These are phyloP conservation scores for Hemileccinum rubropunctum DNA, from an alignment of 768 basidiomycete species.

Conservation along the genomic window DNA sequence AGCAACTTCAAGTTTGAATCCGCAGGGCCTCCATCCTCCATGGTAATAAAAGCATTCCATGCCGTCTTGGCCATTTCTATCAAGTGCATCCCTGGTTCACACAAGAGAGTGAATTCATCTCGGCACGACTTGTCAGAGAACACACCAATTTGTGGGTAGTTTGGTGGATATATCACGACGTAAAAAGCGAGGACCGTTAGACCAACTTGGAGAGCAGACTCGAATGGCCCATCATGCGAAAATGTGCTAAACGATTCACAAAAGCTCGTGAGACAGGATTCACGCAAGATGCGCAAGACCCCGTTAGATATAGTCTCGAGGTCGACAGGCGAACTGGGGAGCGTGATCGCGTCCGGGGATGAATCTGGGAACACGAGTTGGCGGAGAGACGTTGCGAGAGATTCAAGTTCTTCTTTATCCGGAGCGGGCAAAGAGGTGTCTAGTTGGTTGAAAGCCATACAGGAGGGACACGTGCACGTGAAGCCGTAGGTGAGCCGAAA, in stretches of 20 bases:
- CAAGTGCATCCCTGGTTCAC: slow-evolving; percentile 61
- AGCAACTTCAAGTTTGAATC: slow-evolving; percentile 27
- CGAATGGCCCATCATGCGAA: slow-evolving; percentile 66
- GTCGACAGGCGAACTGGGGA: slow-evolving; percentile 28
- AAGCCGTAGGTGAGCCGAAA: slow-evolving; percentile 68
- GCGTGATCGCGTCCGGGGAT: slow-evolving; percentile 18
- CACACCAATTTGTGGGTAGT: slow-evolving; percentile 82
- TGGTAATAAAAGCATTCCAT: slow-evolving; percentile 61
- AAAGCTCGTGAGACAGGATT: slow-evolving; percentile 53
- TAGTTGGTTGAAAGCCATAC: slow-evolving; percentile 41
- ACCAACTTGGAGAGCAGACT: slow-evolving; percentile 52
- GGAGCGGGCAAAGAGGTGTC: slow-evolving; percentile 40
- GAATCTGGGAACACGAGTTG: slow-evolving; percentile 36
- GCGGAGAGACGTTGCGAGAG: slow-evolving; percentile 34
- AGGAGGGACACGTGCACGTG: slow-evolving; percentile 58
- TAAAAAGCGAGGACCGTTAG: slow-evolving; percentile 63
- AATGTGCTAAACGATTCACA: slow-evolving; percentile 63
- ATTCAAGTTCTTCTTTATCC: slow-evolving; percentile 14
- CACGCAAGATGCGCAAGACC: slow-evolving; percentile 48
- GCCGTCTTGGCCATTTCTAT: slow-evolving; percentile 74
- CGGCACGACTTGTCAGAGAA: not conserved
- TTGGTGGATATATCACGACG: slow-evolving; percentile 64
- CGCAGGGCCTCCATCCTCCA: slow-evolving; percentile 16
- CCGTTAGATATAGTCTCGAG: slow-evolving; percentile 35
- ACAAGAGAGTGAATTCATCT: not conserved